Base-by-base conservation (phyloP, 2,329 filamentous ascomycete species). In the Ophiostoma ulmi region DNA sequence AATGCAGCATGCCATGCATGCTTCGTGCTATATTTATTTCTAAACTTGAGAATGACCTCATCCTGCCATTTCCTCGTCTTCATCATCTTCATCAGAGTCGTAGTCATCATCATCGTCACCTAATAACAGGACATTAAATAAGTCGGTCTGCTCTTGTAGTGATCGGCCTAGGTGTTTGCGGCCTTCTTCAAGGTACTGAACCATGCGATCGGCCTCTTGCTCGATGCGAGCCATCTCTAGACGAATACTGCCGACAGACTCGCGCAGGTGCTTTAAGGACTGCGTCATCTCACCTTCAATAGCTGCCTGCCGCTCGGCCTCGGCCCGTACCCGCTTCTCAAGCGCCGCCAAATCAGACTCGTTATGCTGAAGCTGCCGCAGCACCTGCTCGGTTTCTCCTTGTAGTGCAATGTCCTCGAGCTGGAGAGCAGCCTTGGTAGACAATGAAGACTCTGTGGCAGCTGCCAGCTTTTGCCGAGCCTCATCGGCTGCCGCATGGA, bases 261-360 rank as follows among this genome's bases (percentile, higher is more conserved):
- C 72, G 35, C 74, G 73, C 67, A 75, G 48, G 11, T 72, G 71
- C 64, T 68, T 48, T 35, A 75, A 67, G 66, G 73, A 72, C 69
- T 71, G 36, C 1, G 61, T 48, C 74, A 72, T 72, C 31, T 73
- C 72, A 52, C 65, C 66, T 63, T 74, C 73, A 10, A 72, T 64
- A 11, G 69, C 69, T 5, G 71, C 71, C 66, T 75, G 74, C 38
- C 68, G 71, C 68, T 69, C 70, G 4, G 72, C 71, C 31, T 75
- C 73, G 35, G 26, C 52, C 70, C 88, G 84, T 75, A 87, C 87
- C 78, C 89, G 90, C 65, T 82, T 84, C 78, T 93, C 90, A 73
- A 93, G 78, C 5, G 88, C 88, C 67, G 86, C 85, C 72, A 94
- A 77, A 77, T 94, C 91, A 0, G 85, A 83, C 75, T 88, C 72